A percentile compares a stretch with the other conserved stretches of the same genome.
Evolutionary conservation across 768 basidiomycete species (phyloP).

Genomic region (Sistotremastrum suecicum): DNA sequence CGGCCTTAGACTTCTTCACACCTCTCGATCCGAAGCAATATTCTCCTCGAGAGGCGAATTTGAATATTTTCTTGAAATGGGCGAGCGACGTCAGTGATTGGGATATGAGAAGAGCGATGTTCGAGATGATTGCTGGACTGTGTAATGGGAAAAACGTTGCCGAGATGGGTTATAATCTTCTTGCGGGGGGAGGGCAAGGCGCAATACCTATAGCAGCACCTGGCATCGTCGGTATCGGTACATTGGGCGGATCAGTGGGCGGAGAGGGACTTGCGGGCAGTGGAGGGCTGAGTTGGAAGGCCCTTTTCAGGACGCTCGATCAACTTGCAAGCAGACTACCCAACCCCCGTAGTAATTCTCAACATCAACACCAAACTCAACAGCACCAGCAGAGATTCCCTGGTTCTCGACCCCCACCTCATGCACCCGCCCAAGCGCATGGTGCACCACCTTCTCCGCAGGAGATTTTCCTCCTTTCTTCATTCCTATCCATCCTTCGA

Average conservation of each 20-base stretch:
- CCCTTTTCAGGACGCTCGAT: constrained; percentile 62
- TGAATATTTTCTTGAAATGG: constrained; percentile 78
- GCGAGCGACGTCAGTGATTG: constrained; percentile 64
- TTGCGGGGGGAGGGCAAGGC: constrained; percentile 45
- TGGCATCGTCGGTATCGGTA: no score
- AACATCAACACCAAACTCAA: constrained; percentile 27
- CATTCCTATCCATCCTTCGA: constrained; percentile 69
- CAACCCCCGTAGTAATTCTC: constrained; percentile 25
- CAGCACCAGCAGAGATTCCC: constrained; percentile 12
- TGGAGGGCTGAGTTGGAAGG: constrained; percentile 61
- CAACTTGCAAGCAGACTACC: constrained; percentile 52
- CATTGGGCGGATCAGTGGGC: constrained; percentile 41
- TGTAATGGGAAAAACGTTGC: constrained; percentile 77
- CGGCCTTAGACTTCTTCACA: constrained; percentile 80
- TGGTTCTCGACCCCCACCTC: constrained; percentile 18
- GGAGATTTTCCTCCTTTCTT: constrained; percentile 64
- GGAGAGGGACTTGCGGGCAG: constrained; percentile 36
- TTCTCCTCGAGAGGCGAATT: constrained; percentile 40
- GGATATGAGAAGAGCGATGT: constrained; percentile 64
- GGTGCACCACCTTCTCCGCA: constrained; percentile 41
- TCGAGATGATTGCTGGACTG: constrained; percentile 80
- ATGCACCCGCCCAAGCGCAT: constrained; percentile 28
- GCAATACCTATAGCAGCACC: no score
- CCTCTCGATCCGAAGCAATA: constrained; percentile 19
- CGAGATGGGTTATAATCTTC: constrained; percentile 79